These are phyloP conservation scores for Pseudopyrenochaeta lycopersici DNA, from an alignment of 2,329 filamentous ascomycete species.

Conservation along the genomic window DNA sequence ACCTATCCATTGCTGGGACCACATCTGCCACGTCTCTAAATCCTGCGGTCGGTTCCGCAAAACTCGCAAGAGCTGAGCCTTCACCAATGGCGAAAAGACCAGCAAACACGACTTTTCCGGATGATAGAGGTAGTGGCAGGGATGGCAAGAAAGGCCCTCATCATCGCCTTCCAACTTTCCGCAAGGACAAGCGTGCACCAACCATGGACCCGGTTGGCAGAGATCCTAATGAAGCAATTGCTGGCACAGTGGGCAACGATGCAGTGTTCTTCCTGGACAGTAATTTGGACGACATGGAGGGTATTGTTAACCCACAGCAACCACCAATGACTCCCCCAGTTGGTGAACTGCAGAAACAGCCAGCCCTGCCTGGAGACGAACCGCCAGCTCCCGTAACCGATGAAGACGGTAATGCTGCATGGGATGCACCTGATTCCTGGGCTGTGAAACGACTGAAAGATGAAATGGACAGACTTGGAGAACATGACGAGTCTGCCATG, in stretches of 20 bases:
- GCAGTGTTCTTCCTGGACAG: conserved; percentile 83
- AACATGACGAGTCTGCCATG: conserved; percentile 73
- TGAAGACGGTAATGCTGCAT: conserved; percentile 64
- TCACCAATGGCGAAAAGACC: conserved; percentile 40
- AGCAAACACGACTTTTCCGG: conserved; percentile 24
- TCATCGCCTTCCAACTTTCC: conserved; percentile 62
- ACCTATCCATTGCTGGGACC: conserved; percentile 36
- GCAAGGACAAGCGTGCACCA: conserved; percentile 45
- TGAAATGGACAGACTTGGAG: conserved; percentile 66
- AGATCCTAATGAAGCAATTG: conserved; percentile 54
- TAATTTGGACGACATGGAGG: conserved; percentile 89
- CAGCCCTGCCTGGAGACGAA: conserved; percentile 56
- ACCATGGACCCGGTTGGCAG: conserved; percentile 48
- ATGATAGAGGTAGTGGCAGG: conserved; percentile 30
- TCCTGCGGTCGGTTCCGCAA: conserved; percentile 40
- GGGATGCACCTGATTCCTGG: conserved; percentile 98
- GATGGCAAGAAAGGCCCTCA: conserved; percentile 41
- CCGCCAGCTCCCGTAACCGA: conserved; percentile 39
- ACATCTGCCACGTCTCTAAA: conserved; percentile 53
- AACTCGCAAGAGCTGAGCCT: conserved; percentile 39
- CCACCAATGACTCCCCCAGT: conserved; percentile 74
- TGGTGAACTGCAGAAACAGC: conserved; percentile 51
- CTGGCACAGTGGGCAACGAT: conserved; percentile 59
- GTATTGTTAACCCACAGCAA: conserved; percentile 74
- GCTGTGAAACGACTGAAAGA: conserved; percentile 79